Evolutionary conservation across 306 rosid species (phyloP).

Genomic region (Lagenaria siceraria): DNA sequence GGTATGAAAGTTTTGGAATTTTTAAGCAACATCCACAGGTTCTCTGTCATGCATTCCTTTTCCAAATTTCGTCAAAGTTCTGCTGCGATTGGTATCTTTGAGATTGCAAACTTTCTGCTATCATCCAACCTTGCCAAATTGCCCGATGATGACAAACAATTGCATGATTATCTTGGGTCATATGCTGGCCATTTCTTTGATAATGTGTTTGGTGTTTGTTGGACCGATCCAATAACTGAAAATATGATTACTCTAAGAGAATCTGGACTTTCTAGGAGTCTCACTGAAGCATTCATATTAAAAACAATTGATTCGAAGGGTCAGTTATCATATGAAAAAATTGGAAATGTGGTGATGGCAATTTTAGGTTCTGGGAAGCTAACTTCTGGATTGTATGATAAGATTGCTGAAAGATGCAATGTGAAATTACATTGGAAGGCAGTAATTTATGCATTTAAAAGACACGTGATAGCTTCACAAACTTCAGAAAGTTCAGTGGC

Average conservation of each 20-base stretch:
- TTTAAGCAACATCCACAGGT: neutral
- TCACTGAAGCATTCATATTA: slow-evolving; percentile 15
- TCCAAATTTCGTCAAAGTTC: slow-evolving; percentile 1
- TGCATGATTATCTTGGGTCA: neutral
- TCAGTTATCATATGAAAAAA: slow-evolving; percentile 20
- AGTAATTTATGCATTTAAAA: slow-evolving; percentile 13
- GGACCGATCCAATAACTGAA: slow-evolving; percentile 20
- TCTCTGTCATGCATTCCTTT: neutral
- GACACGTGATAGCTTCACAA: neutral
- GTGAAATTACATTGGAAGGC: slow-evolving; percentile 19
- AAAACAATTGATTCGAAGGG: slow-evolving; percentile 7
- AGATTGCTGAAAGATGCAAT: slow-evolving; percentile 4
- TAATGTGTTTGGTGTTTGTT: slow-evolving; percentile 23
- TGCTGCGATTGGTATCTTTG: neutral
- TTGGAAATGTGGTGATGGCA: slow-evolving; percentile 36
- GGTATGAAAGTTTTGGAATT: slow-evolving; percentile 10
- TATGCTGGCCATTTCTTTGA: slow-evolving; percentile 12
- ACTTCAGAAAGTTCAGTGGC: neutral
- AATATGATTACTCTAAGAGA: slow-evolving; percentile 32
- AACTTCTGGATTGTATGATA: neutral
- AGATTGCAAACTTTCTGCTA: slow-evolving; percentile 4
- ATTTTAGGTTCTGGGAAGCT: slow-evolving; percentile 27
- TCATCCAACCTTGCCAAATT: neutral
- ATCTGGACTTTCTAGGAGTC: slow-evolving; percentile 8
- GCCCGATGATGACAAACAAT: neutral